These are phyloP conservation scores for Crithidia fasciculata DNA, from an alignment of 208 protist species.

Conservation along the genomic window DNA sequence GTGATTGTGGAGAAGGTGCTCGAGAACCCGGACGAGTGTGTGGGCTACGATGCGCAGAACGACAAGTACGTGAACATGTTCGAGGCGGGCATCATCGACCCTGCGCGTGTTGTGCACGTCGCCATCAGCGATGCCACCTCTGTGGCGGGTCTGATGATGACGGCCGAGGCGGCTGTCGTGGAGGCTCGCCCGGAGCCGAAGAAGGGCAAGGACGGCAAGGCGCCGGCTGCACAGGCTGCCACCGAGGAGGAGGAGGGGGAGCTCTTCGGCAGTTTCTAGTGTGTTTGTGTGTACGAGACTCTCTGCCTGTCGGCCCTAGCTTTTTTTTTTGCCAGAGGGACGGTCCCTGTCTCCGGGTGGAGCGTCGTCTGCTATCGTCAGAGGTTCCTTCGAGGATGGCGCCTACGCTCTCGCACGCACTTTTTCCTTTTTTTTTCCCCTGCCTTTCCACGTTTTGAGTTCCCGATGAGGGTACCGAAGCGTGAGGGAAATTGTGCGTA, in stretches of 20 bases:
- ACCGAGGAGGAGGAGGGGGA: slow-evolving; percentile 31
- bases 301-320: background rate
- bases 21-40: slow-evolving; percentile 58
- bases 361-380: no score
- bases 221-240: background rate
- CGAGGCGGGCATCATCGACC: slow-evolving; percentile 99
- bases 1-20: slow-evolving; percentile 98
- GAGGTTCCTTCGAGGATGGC: no score
- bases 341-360: background rate
- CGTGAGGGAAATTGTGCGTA: background rate
- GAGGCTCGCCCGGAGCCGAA: slow-evolving; percentile 46
- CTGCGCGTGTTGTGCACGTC: slow-evolving; percentile 98
- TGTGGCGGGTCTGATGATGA: slow-evolving; percentile 98
- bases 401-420: background rate
- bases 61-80: slow-evolving; percentile 98
- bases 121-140: slow-evolving; percentile 96
- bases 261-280: slow-evolving; percentile 39
- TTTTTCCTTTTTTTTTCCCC: background rate
- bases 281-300: background rate
- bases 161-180: slow-evolving; percentile 95
- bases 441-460: background rate
- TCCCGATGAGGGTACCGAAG: no score
- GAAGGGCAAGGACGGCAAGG: slow-evolving; percentile 25
- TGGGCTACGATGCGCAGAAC: slow-evolving; percentile 96
- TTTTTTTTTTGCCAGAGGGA: background rate